Conservation (phyloP, 2,329 filamentous ascomycete genomes). For the Monilinia vaccinii-corymbosi region DNA sequence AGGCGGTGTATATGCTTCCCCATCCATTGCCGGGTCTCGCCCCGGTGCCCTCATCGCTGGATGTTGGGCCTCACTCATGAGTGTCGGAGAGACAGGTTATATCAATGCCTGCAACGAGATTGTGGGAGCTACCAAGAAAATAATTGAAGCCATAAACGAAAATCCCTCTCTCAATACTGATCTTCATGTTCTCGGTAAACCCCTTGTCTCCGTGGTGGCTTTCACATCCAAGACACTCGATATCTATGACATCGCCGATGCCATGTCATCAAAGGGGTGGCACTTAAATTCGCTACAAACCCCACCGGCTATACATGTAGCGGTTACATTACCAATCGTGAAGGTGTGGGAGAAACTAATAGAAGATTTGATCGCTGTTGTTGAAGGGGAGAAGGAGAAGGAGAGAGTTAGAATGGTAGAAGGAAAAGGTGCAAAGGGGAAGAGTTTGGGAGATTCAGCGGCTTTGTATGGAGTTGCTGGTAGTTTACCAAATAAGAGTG, state of each 20-base stretch:
- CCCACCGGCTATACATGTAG: constrained; percentile 86
- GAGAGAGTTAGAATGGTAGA: constrained; percentile 63
- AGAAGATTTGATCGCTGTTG: constrained; percentile 56
- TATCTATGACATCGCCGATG: constrained; percentile 91
- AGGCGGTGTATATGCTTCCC: constrained; percentile 91
- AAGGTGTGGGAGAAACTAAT: constrained; percentile 74
- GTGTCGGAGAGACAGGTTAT: constrained; percentile 79
- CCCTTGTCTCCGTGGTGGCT: constrained; percentile 82
- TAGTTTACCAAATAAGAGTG: constrained; percentile 88
- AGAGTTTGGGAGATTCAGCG: constrained; percentile 68
- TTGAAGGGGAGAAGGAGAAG: constrained; percentile 71
- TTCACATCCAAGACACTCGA: constrained; percentile 79
- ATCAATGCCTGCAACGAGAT: constrained; percentile 80
- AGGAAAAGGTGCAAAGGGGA: constrained; percentile 56
- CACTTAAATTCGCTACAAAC: constrained; percentile 91
- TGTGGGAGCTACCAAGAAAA: constrained; percentile 75
- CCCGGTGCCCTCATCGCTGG: constrained; percentile 91
- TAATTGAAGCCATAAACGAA: constrained; percentile 63
- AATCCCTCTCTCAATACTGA: constrained; percentile 61
- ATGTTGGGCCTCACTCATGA: constrained; percentile 91
- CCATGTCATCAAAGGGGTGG: constrained; percentile 78
- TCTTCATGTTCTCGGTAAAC: constrained; percentile 72
- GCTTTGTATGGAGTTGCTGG: constrained; percentile 93
- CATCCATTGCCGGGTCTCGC: constrained; percentile 81
- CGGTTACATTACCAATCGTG: constrained; percentile 80